Base-by-base conservation (phyloP, 306 rosid species). In the Pterocarpus santalinus region DNA sequence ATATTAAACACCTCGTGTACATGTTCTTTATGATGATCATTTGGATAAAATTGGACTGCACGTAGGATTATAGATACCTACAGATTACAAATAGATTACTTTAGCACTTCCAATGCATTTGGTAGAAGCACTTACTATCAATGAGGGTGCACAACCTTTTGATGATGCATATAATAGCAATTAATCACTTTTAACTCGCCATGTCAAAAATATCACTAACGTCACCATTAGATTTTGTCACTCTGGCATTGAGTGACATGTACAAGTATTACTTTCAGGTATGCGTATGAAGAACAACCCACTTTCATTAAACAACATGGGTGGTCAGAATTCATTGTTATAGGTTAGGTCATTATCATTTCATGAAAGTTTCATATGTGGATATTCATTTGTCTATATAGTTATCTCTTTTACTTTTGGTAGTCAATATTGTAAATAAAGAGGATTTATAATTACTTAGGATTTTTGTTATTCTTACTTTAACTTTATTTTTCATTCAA, bases 71-170 rank as follows among this genome's bases (percentile, higher is more conserved):
- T 86, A 92, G 61, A 61, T 91, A 58, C 90, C 97, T 47, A 86
- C 28, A 16, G 97, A 92, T 68, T 97, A 92, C 75, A 91, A 97
- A 86, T 97, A 91, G 65, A 85, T 85, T 55, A 83, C 97, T 35
- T 86, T 90, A 68, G 75, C 95, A 7, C 97, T 93, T 88, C 99
- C 95, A 3, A 53, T 86, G 89, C 99, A 95, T 91, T 89, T 95
- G 85, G 88, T 87, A 12, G 95, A 95, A 76, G 97, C 90, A 71
- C 87, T 91, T 58, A 17, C 83, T 76, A 78, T 73, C 32, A 90
- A 88, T 76, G 97, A 95, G 79, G 85, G 85, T 58, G 75, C 79
- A 62, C 95, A 89, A 70, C 79, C 83, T 83, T 88, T 85, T 83
- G 57, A 90, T 64, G 98, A 94, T 80, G 39, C 88, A 4, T 82